Percentiles rank a stretch among this genome's conserved stretches.
These are phyloP conservation scores for Xylariomycetidae sp. DNA, from an alignment of 2,329 filamentous ascomycete species.

Conservation along the genomic window DNA sequence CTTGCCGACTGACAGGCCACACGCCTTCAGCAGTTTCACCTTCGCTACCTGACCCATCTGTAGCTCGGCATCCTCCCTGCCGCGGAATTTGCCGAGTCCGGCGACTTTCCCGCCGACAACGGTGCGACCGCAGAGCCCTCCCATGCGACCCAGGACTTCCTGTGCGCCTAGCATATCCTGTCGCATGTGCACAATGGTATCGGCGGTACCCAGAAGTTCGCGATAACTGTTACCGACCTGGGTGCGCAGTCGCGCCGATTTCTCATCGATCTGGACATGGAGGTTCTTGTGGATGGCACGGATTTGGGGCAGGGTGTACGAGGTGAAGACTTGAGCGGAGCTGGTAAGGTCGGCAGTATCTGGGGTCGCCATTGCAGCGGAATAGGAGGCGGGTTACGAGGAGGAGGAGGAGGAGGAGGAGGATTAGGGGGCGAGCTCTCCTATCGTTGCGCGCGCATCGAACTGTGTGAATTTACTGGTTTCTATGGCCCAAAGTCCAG, in stretches of 20 bases:
- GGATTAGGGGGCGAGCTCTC: too few species aligned
- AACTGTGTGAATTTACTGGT: too few species aligned
- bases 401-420: too few species aligned
- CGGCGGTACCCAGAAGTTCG: constrained; percentile 84
- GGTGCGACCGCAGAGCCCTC: constrained; percentile 69
- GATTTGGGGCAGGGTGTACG: constrained; percentile 58
- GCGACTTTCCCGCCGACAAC: constrained; percentile 62
- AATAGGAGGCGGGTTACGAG: too few species aligned
- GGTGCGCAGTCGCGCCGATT: constrained; percentile 56
- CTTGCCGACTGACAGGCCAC: constrained; percentile 43
- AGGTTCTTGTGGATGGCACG: constrained; percentile 58
- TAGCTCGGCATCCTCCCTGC: constrained; percentile 17
- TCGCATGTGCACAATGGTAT: constrained; percentile 90
- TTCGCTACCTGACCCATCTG: constrained; percentile 33
- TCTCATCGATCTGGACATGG: constrained; percentile 57
- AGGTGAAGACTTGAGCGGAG: constrained; percentile 50
- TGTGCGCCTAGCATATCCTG: constrained; percentile 72
- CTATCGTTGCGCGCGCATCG: too few species aligned
- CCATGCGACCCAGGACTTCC: constrained; percentile 64
- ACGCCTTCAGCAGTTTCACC: constrained; percentile 47
- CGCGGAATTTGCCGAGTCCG: constrained; percentile 48
- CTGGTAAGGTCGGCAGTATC: constrained; percentile 46
- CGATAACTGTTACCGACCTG: constrained; percentile 71
- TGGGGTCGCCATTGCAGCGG: constrained; percentile 31
- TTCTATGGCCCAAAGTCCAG: too few species aligned